Percentiles rank a stretch among this genome's conserved stretches.
Conservation (phyloP, 345 rosid species). For the Moricandia arvensis region DNA sequence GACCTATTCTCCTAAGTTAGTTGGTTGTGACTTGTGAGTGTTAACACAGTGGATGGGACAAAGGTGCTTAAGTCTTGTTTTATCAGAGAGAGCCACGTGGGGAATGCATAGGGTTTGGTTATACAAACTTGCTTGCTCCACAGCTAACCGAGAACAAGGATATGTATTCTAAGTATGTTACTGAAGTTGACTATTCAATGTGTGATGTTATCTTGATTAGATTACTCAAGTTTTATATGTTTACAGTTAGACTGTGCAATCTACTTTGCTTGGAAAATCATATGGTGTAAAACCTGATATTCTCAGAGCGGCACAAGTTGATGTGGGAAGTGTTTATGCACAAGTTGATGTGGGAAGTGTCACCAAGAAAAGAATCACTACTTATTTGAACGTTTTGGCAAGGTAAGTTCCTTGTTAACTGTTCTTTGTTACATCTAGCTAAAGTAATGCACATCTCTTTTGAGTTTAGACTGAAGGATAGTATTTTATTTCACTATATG, state of each 20-base stretch:
- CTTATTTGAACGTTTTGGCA: not conserved
- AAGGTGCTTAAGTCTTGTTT: slow-evolving; percentile 16
- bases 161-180: slow-evolving; percentile 9
- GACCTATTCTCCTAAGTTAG: slow-evolving; percentile 15
- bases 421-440: not conserved
- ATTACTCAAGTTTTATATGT: not conserved
- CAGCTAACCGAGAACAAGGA: slow-evolving; percentile 3
- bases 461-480: not conserved
- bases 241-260: not conserved
- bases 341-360: slow-evolving; percentile 4
- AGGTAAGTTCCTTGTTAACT: slow-evolving; percentile 17
- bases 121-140: not conserved
- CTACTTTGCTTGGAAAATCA: not conserved
- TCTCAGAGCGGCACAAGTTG: slow-evolving; percentile 8
- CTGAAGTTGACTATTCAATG: slow-evolving; percentile 9
- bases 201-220: not conserved
- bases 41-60: not conserved
- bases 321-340: not conserved
- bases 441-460: not conserved
- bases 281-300: not conserved
- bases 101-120: not conserved
- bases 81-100: not conserved
- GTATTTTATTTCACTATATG: not conserved
- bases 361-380: not conserved
- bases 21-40: slow-evolving; percentile 20